Conservation (phyloP, 108 stramenopile species). For the Skeletonema grethae region DNA sequence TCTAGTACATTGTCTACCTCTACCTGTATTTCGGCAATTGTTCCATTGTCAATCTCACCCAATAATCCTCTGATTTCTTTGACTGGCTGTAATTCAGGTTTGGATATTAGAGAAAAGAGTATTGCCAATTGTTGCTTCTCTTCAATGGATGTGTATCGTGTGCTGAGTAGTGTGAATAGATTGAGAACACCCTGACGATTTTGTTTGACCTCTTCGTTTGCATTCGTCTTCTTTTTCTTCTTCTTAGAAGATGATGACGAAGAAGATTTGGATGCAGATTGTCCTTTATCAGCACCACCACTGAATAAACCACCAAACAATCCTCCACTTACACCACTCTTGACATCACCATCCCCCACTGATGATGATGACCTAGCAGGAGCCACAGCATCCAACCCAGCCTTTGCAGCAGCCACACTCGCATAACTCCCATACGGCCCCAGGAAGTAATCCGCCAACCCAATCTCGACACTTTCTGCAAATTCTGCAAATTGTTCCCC, state of each 20-base stretch:
- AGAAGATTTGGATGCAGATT: background rate
- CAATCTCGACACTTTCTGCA: constrained; percentile 83
- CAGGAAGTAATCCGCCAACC: constrained; percentile 84
- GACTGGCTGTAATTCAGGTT: constrained; percentile 76
- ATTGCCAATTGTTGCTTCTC: constrained; percentile 86
- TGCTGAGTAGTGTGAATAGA: constrained; percentile 78
- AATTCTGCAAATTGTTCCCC: constrained; percentile 76
- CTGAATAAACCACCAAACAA: background rate
- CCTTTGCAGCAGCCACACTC: constrained; percentile 67
- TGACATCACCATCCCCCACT: background rate
- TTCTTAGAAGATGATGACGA: constrained; percentile 14
- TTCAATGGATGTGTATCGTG: constrained; percentile 73
- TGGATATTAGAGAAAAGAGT: constrained; percentile 82
- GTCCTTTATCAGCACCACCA: background rate
- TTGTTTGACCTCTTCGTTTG: background rate
- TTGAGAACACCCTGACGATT: constrained; percentile 77
- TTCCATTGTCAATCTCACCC: constrained; percentile 87
- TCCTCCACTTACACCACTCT: background rate
- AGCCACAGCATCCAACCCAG: constrained; percentile 59
- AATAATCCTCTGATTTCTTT: constrained; percentile 73
- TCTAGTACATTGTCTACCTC: constrained; percentile 19
- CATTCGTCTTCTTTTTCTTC: constrained; percentile 4
- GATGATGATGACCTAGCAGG: constrained; percentile 55
- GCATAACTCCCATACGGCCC: constrained; percentile 88
- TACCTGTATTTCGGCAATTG: constrained; percentile 58